These are phyloP conservation scores for Cryptococcus depauperatus DNA, from an alignment of 1,284 basidiomycete genomes.

Conservation along the genomic window DNA sequence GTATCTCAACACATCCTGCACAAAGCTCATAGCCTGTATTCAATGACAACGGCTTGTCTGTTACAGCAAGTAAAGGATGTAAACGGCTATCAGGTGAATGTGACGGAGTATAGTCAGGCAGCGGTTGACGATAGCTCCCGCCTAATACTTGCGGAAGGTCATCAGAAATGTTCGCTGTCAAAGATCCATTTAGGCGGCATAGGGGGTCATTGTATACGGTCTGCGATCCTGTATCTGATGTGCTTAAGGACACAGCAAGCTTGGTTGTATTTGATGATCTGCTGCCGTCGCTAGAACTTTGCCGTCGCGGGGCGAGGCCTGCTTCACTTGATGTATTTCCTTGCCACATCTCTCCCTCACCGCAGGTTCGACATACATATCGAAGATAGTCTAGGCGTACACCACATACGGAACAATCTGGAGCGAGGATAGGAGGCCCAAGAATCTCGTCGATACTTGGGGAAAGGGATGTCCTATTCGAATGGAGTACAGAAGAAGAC, in stretches of 20 bases:
- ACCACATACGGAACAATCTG: constrained; percentile 73
- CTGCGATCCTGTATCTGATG: constrained; percentile 9
- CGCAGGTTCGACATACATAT: constrained; percentile 78
- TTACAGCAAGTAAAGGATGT: not conserved
- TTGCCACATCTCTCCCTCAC: constrained; percentile 52
- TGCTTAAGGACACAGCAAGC: constrained; percentile 4
- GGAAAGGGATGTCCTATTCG: constrained; percentile 4
- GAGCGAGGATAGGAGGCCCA: constrained; percentile 56
- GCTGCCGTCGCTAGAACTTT: constrained; percentile 11
- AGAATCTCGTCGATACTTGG: constrained; percentile 33
- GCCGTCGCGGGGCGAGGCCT: constrained; percentile 16
- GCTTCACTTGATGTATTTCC: constrained; percentile 27
- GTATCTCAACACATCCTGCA: constrained; percentile 62
- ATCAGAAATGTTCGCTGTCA: constrained; percentile 18
- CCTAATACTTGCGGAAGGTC: constrained; percentile 13
- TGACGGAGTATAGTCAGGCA: constrained; percentile 10
- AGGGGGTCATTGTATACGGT: constrained; percentile 19
- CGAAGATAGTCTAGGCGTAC: constrained; percentile 64
- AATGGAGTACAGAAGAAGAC: constrained; percentile 12
- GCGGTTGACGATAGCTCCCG: constrained; percentile 15
- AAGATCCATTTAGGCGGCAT: constrained; percentile 17
- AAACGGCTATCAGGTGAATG: constrained; percentile 5
- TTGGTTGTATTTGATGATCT: constrained; percentile 24
- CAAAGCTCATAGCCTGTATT: constrained; percentile 70
- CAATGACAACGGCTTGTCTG: constrained; percentile 20